Evolutionary conservation across 2,329 filamentous ascomycete species (phyloP).

Genomic region (Pseudogymnoascus sp.): DNA sequence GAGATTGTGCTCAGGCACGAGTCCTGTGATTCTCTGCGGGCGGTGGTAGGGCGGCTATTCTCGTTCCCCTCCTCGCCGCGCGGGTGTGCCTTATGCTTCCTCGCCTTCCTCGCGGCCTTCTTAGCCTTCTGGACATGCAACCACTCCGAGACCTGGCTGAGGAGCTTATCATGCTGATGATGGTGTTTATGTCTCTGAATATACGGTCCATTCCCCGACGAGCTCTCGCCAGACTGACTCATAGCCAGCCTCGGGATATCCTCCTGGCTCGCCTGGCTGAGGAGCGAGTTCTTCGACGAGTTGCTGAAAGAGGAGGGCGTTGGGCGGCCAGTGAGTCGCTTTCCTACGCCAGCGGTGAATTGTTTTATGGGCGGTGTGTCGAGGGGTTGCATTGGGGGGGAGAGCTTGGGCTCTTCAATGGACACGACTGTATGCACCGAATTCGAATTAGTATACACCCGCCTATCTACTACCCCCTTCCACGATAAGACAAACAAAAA

Average conservation of each 20-base stretch:
- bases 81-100: constrained; percentile 30
- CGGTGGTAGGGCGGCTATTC: constrained; percentile 30
- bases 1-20: constrained; percentile 65
- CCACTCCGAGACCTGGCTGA: constrained; percentile 76
- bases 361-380: constrained; percentile 12
- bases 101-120: constrained; percentile 48
- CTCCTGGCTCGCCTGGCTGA: constrained; percentile 30
- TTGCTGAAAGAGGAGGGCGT: constrained; percentile 22
- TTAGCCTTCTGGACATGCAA: constrained; percentile 69
- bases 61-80: constrained; percentile 13
- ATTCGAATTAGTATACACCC: not conserved
- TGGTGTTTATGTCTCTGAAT: constrained; percentile 17
- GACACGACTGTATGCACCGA: not conserved
- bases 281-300: constrained; percentile 40
- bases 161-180: constrained; percentile 42
- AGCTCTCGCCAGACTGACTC: constrained; percentile 16
- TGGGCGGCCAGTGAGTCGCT: constrained; percentile 13
- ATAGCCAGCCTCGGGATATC: constrained; percentile 9
- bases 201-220: constrained; percentile 15
- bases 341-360: constrained; percentile 16
- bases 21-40: constrained; percentile 42
- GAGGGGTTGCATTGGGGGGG: not conserved
- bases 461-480: not conserved
- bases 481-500: not conserved
- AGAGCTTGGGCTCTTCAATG: constrained; percentile 8